These are phyloP conservation scores for Ascomycota sp. DNA, from an alignment of 2,329 filamentous ascomycete species.

Conservation along the genomic window DNA sequence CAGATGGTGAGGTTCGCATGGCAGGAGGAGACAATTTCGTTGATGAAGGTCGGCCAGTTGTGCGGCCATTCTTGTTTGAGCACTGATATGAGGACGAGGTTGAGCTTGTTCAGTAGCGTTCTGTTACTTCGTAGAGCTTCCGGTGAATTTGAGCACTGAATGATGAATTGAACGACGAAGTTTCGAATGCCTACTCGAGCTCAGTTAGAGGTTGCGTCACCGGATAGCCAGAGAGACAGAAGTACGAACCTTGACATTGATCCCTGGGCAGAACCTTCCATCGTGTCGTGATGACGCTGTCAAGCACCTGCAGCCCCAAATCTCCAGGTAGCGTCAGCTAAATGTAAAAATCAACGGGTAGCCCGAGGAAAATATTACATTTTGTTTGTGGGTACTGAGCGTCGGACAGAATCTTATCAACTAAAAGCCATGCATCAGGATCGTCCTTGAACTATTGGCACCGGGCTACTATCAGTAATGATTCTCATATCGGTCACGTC, in stretches of 20 bases:
- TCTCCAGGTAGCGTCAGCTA: too few relatives aligned
- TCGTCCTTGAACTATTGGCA: constrained; percentile 81
- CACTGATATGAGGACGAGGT: constrained; percentile 89
- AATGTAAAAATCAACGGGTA: constrained; percentile 6
- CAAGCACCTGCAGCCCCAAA: constrained; percentile 84
- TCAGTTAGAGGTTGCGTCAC: not conserved
- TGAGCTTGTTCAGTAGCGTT: constrained; percentile 92
- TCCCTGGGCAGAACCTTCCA: constrained; percentile 96
- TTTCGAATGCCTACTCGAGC: constrained; percentile 69
- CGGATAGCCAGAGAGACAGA: not conserved
- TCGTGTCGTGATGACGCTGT: constrained; percentile 95
- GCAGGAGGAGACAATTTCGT: constrained; percentile 94
- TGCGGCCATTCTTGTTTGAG: constrained; percentile 99
- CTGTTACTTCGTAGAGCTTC: constrained; percentile 69
- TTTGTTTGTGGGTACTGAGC: constrained; percentile 91
- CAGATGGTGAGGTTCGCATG: constrained; percentile 91
- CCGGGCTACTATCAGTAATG: not conserved
- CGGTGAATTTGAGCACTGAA: constrained; percentile 77
- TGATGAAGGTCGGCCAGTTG: constrained; percentile 99
- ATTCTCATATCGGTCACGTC: not conserved
- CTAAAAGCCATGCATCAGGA: constrained; percentile 90
- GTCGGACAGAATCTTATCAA: constrained; percentile 90
- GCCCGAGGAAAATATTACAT: constrained; percentile 34
- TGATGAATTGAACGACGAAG: constrained; percentile 97
- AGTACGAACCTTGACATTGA: constrained; percentile 60